Percentiles rank a stretch among this genome's conserved stretches.
Evolutionary conservation across 2,329 filamentous ascomycete species (phyloP).

Genomic region (Aschersonia sp.): DNA sequence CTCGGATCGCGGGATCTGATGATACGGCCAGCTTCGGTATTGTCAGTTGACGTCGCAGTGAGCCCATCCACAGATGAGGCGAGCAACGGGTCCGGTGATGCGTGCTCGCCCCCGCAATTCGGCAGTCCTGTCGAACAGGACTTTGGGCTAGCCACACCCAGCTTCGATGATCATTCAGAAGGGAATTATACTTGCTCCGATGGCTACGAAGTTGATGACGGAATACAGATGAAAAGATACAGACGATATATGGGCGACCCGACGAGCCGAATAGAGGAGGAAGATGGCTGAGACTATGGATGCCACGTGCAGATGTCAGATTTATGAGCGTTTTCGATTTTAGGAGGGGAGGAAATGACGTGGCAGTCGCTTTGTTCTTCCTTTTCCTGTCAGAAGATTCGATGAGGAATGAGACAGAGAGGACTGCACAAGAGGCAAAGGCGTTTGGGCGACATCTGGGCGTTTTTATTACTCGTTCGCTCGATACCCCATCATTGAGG

Average conservation of each 20-base stretch:
- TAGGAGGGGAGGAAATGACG: too few relatives aligned
- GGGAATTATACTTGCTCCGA: conserved; percentile 17
- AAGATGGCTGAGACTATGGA: conserved; percentile 10
- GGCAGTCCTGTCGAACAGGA: conserved; percentile 16
- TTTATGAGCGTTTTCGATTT: too few relatives aligned
- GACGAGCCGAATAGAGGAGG: conserved; percentile 21
- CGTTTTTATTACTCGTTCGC: too few relatives aligned
- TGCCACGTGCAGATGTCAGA: too few relatives aligned
- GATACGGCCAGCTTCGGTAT: conserved; percentile 4
- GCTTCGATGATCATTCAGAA: conserved; percentile 11
- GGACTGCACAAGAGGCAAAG: too few relatives aligned
- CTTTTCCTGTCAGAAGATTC: too few relatives aligned
- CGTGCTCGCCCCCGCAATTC: conserved; percentile 22
- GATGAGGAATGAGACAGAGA: too few relatives aligned
- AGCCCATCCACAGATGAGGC: conserved; percentile 22
- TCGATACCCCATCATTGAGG: too few relatives aligned
- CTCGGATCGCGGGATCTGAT: conserved; percentile 2
- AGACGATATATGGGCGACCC: conserved; percentile 18
- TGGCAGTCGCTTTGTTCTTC: too few relatives aligned
- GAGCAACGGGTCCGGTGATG: conserved; percentile 14
- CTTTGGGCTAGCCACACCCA: conserved; percentile 10
- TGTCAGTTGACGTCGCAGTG: conserved; percentile 19
- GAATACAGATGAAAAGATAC: conserved; percentile 20
- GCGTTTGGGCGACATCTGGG: too few relatives aligned
- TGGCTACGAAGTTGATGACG: conserved; percentile 15